Evolutionary conservation across 192 early-diverging fungal species (phyloP).

Genomic region (Backusella westeae): DNA sequence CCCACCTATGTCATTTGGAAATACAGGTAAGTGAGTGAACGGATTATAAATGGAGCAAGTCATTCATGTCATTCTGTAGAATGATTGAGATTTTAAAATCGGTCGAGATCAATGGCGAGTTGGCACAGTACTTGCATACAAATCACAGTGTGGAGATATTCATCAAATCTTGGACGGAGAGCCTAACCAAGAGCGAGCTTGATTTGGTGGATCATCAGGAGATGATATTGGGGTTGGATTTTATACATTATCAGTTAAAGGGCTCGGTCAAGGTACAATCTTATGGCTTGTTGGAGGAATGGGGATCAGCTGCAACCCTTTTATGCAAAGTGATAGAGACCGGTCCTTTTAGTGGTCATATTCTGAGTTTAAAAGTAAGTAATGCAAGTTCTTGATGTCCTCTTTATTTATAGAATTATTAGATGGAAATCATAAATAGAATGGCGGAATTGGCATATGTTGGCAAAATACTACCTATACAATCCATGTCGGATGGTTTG

Average conservation of each 20-base stretch:
- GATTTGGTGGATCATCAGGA: neutral
- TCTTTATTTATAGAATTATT: neutral
- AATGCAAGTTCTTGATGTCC: neutral
- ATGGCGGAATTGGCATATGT: conserved; percentile 48
- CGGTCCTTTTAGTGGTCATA: conserved; percentile 38
- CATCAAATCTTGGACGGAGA: neutral
- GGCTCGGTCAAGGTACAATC: conserved; percentile 10
- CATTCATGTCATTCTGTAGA: neutral
- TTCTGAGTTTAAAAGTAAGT: conserved; percentile 41
- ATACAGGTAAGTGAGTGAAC: conserved; percentile 17
- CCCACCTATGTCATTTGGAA: conserved; percentile 28
- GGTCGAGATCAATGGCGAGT: conserved; percentile 14
- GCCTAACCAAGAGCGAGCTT: neutral
- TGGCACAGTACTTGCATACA: conserved; percentile 22
- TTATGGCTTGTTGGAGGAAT: conserved; percentile 44
- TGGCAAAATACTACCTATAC: conserved; percentile 40
- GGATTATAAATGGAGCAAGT: too few species aligned
- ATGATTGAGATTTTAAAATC: conserved; percentile 8
- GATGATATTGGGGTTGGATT: conserved; percentile 21
- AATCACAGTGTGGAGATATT: conserved; percentile 17
- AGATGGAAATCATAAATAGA: conserved; percentile 11
- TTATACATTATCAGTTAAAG: conserved; percentile 20
- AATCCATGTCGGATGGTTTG: conserved; percentile 37
- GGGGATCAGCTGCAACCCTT: conserved; percentile 40
- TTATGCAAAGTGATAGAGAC: conserved; percentile 39